These are phyloP conservation scores for Clitocybe nebularis DNA, from an alignment of 1,284 basidiomycete species.

Conservation along the genomic window DNA sequence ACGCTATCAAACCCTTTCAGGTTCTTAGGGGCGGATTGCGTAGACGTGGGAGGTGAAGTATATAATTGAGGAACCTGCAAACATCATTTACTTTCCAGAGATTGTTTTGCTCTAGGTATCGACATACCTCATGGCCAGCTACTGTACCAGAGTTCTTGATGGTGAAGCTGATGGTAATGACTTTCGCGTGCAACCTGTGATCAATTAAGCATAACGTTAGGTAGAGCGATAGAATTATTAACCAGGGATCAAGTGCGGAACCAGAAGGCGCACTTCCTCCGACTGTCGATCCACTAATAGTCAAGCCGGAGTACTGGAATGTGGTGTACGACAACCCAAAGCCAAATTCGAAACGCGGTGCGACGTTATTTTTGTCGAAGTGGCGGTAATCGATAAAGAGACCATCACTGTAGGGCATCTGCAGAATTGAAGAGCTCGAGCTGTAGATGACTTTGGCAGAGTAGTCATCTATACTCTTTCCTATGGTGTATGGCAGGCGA, in stretches of 20 bases:
- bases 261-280: conserved; percentile 38
- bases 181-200: conserved; percentile 41
- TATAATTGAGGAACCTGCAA: conserved; percentile 48
- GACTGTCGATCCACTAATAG: conserved; percentile 35
- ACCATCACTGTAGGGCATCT: conserved; percentile 46
- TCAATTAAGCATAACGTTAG: background rate
- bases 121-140: conserved; percentile 43
- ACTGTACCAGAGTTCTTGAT: conserved; percentile 42
- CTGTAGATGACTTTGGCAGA: conserved; percentile 39
- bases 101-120: background rate
- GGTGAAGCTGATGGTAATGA: conserved; percentile 41
- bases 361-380: conserved; percentile 55
- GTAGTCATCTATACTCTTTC: conserved; percentile 55
- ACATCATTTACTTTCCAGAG: conserved; percentile 1
- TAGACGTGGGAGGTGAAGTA: conserved; percentile 38
- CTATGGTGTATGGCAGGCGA: conserved; percentile 60
- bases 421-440: conserved; percentile 25
- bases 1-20: conserved; percentile 50
- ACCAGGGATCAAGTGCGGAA: conserved; percentile 46
- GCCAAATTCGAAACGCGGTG: conserved; percentile 65
- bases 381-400: conserved; percentile 64
- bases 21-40: conserved; percentile 39
- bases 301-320: conserved; percentile 50
- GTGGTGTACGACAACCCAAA: conserved; percentile 69
- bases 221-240: conserved; percentile 10